These are phyloP conservation scores for Mikania micrantha DNA, from an alignment of 129 eudicot genomes.

Conservation along the genomic window DNA sequence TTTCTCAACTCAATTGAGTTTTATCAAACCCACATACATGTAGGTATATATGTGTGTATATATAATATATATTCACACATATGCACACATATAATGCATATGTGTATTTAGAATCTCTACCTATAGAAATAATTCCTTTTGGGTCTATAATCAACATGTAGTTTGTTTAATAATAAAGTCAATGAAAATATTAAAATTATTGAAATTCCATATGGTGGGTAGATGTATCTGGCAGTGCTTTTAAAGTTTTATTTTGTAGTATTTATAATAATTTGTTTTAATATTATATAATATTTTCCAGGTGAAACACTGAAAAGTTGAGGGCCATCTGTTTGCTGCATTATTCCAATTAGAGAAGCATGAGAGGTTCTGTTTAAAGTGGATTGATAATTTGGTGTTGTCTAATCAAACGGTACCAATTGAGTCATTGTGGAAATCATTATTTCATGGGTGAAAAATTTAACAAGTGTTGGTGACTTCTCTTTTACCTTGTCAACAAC, in stretches of 20 bases:
- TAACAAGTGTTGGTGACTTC: constrained; percentile 9
- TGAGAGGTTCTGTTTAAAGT: constrained; percentile 36
- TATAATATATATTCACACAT: no score
- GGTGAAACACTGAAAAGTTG: constrained; percentile 38
- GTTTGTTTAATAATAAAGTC: constrained; percentile 21
- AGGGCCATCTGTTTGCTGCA: constrained; percentile 28
- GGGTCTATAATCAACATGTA: constrained; percentile 25
- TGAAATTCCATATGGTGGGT: constrained; percentile 28
- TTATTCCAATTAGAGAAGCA: constrained; percentile 37
- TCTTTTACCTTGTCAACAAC: constrained; percentile 12
- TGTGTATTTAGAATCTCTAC: no score
- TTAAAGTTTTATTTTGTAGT: constrained; percentile 21
- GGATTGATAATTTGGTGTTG: constrained; percentile 30
- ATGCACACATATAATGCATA: no score
- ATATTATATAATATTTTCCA: constrained; percentile 23
- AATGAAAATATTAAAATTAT: constrained; percentile 16
- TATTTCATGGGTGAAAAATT: constrained; percentile 17
- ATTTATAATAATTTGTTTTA: neutral
- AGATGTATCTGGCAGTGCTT: constrained; percentile 22
- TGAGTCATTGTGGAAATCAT: constrained; percentile 24
- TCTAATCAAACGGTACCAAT: constrained; percentile 27
- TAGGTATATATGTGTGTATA: no score
- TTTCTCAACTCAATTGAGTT: no score
- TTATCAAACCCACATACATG: no score
- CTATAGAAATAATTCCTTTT: constrained; percentile 1